These are phyloP conservation scores for Camellia japonica DNA, from an alignment of 148 eudicot genomes.

Conservation along the genomic window DNA sequence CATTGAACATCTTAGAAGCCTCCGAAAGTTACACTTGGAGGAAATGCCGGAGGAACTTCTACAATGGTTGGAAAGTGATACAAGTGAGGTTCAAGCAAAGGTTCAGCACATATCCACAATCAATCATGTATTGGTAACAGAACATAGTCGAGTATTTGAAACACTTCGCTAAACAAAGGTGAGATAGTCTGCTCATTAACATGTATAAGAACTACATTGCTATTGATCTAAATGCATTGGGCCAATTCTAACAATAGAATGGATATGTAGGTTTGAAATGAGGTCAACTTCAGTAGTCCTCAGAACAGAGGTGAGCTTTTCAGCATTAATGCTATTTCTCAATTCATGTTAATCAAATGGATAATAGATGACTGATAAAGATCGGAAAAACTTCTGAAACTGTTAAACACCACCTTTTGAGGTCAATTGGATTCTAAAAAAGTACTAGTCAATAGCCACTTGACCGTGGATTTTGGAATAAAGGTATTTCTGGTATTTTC, in stretches of 20 bases:
- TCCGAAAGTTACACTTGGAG: conserved; percentile 28
- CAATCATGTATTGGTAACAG: conserved; percentile 17
- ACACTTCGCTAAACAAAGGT: neutral
- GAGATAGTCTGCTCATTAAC: neutral
- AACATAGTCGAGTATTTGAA: conserved; percentile 15
- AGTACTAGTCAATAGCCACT: too few species aligned
- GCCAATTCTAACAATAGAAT: neutral
- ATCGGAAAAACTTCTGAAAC: neutral
- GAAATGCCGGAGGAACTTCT: conserved; percentile 37
- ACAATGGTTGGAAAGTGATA: conserved; percentile 13
- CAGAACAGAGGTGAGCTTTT: neutral
- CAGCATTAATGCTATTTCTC: neutral
- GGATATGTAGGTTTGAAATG: neutral
- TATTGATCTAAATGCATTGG: too few species aligned
- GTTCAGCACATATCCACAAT: conserved; percentile 19
- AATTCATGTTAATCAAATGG: neutral
- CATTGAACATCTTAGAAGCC: conserved; percentile 27
- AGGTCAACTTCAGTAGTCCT: neutral
- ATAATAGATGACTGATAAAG: neutral
- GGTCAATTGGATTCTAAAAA: too few species aligned
- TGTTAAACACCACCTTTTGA: neutral
- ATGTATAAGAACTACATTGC: neutral
- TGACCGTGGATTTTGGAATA: too few species aligned
- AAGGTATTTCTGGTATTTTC: too few species aligned
- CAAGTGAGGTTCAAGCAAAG: conserved; percentile 12